Conservation (phyloP, 768 basidiomycete genomes). For the Leccinum incarnatum region DNA sequence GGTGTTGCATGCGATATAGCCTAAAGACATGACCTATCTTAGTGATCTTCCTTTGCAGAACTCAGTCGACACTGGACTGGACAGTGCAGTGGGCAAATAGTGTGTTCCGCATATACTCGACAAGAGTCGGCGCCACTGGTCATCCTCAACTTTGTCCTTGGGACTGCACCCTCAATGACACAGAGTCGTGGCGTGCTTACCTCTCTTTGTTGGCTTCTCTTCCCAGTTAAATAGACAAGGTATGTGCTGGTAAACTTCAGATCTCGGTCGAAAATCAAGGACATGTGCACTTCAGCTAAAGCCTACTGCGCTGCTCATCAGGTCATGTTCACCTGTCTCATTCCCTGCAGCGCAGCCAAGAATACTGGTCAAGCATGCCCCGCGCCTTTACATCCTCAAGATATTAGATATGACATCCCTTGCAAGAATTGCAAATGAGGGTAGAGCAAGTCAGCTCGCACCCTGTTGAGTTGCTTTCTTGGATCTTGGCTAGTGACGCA, state of each 20-base stretch:
- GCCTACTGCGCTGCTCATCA: slow-evolving; percentile 8
- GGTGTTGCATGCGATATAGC: slow-evolving; percentile 3
- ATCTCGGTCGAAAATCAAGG: slow-evolving; percentile 2
- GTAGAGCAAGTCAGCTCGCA: slow-evolving; percentile 4
- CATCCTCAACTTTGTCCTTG: neutral
- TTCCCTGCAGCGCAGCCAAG: neutral
- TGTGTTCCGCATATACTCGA: slow-evolving; percentile 5
- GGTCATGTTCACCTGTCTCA: neutral
- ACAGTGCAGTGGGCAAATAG: slow-evolving; percentile 5
- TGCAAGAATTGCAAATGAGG: slow-evolving; percentile 10
- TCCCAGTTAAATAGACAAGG: slow-evolving; percentile 17
- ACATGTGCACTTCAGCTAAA: slow-evolving; percentile 15
- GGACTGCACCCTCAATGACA: neutral
- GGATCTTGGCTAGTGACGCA: neutral
- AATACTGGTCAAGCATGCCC: neutral
- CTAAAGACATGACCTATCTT: neutral
- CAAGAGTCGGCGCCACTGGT: slow-evolving; percentile 9
- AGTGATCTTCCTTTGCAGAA: neutral
- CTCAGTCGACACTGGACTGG: neutral
- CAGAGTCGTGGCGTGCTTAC: slow-evolving; percentile 3
- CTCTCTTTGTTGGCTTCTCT: neutral
- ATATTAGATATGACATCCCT: neutral
- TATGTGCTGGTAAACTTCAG: slow-evolving; percentile 14
- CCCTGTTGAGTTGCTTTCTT: neutral
- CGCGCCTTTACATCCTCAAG: rapidly evolving